Conservation (phyloP, 2,329 filamentous ascomycete genomes). For the Aurifilum marmelostoma region DNA sequence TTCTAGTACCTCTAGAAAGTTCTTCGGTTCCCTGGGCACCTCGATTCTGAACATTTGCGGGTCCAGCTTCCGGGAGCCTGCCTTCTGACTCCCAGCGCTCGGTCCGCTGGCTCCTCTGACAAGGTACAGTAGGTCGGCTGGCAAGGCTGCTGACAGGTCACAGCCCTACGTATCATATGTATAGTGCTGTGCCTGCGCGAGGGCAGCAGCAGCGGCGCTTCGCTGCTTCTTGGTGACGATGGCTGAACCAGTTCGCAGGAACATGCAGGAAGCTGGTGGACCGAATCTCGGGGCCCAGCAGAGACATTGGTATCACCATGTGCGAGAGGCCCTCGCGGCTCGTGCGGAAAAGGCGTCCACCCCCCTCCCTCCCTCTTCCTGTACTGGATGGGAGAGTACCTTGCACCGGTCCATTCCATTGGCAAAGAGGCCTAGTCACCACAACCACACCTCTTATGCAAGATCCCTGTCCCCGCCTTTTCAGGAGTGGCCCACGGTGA, state of each 20-base stretch:
- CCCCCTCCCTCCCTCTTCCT: neutral
- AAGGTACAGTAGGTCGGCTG: neutral
- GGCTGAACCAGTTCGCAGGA: neutral
- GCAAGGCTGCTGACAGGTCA: slow-evolving; percentile 6
- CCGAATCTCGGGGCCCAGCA: slow-evolving; percentile 3
- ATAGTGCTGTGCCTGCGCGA: neutral
- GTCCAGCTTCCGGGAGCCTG: slow-evolving; percentile 1
- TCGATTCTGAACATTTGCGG: neutral
- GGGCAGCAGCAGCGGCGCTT: neutral
- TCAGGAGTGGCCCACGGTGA: slow-evolving; percentile 17
- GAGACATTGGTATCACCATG: slow-evolving; percentile 2
- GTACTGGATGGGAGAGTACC: neutral
- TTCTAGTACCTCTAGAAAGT: neutral
- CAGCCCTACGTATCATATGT: neutral
- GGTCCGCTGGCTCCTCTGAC: neutral
- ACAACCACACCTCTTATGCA: slow-evolving; percentile 8
- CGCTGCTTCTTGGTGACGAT: neutral
- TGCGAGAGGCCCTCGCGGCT: neutral
- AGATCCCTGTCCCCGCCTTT: slow-evolving; percentile 24
- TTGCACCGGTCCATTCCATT: slow-evolving; percentile 7
- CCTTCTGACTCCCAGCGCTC: neutral
- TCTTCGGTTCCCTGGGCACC: neutral
- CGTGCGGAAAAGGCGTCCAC: neutral
- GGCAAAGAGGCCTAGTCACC: slow-evolving; percentile 10
- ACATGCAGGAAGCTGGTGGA: neutral